phyloP scores from a whole-genome alignment of 1,284 basidiomycete genomes.

The Austroboletus novae-zelandiae region DNA sequence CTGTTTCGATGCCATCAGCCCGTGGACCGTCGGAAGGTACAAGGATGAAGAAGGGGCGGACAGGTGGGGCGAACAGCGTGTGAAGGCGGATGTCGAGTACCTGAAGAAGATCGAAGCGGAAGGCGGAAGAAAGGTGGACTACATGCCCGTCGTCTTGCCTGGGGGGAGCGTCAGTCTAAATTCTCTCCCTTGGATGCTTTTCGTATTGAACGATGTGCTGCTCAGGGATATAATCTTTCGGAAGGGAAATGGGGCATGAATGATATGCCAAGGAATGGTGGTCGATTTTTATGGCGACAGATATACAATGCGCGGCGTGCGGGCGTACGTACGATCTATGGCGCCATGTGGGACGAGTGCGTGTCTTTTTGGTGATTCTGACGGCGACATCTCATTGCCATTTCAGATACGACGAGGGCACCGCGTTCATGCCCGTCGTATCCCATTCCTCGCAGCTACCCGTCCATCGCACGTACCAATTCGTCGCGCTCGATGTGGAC shows the following conservation, averaged over 20 bases:
- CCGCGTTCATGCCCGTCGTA: constrained; percentile 69
- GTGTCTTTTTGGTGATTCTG: constrained; percentile 26
- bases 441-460: constrained; percentile 56
- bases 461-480: constrained; percentile 50
- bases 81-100: constrained; percentile 60
- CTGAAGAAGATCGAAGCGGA: constrained; percentile 50
- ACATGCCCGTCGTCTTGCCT: constrained; percentile 72
- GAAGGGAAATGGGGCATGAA: constrained; percentile 68
- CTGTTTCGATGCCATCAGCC: constrained; percentile 71
- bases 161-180: constrained; percentile 63
- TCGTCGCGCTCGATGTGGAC: constrained; percentile 70
- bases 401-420: constrained; percentile 74
- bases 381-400: not conserved
- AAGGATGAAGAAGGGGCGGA: constrained; percentile 56
- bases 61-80: constrained; percentile 53
- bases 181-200: not conserved
- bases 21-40: constrained; percentile 73
- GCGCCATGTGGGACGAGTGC: constrained; percentile 84
- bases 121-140: constrained; percentile 56
- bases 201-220: not conserved
- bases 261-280: constrained; percentile 62
- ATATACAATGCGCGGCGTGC: constrained; percentile 60
- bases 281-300: constrained; percentile 73
- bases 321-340: constrained; percentile 67
- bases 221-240: constrained; percentile 64